Conservation (phyloP, 257 asterid species). For the Salvia hispanica region DNA sequence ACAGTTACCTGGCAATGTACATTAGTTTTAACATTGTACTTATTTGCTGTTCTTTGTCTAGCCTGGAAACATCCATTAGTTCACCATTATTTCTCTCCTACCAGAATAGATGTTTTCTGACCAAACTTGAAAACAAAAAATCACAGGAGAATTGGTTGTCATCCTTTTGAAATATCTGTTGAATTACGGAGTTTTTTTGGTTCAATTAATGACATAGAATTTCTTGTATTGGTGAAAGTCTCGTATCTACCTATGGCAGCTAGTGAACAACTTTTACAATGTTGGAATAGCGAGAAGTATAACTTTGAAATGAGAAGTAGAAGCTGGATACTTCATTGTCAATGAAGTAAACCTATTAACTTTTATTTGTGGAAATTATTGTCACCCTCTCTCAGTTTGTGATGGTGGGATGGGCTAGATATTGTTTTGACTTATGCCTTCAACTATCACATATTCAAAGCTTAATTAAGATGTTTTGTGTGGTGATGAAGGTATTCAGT, state of each 20-base stretch:
- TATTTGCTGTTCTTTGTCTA: conserved; percentile 9
- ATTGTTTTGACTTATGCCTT: background rate
- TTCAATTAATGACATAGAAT: background rate
- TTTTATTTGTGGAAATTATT: background rate
- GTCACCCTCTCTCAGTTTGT: background rate
- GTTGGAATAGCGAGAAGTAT: background rate
- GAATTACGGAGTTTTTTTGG: background rate
- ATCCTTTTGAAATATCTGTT: background rate
- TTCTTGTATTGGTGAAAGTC: background rate
- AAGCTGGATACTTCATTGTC: background rate
- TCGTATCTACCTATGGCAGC: background rate
- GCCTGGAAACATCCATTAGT: background rate
- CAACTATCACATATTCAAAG: background rate
- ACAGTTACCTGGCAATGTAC: background rate
- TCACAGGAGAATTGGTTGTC: background rate
- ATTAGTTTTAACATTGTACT: conserved; percentile 19
- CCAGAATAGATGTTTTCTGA: conserved; percentile 2
- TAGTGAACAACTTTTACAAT: background rate
- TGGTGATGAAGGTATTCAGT: background rate
- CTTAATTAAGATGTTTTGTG: background rate
- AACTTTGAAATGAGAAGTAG: background rate
- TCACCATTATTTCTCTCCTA: conserved; percentile 16
- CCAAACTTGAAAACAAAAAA: background rate
- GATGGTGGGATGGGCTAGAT: background rate
- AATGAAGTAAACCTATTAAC: background rate